Evolutionary conservation across 768 basidiomycete genomes (phyloP), one percentile per base, ranked within the genome.

Genomic region (Tephrocybe rancida): DNA sequence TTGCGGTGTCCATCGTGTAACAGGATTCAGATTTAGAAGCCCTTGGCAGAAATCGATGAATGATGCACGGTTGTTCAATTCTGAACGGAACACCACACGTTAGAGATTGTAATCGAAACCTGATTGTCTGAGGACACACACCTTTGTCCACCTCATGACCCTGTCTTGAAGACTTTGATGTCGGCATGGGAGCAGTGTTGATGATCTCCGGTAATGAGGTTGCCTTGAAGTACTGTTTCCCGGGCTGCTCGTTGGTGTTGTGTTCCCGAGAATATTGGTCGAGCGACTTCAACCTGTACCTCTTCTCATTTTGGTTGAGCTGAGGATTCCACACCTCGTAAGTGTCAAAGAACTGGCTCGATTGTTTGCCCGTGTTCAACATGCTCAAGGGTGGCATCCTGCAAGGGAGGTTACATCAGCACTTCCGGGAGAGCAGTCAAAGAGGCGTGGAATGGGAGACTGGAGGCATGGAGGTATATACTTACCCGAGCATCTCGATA

Each of bases 1-100:
- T 65, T 97, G 94, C 22, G 97, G 96, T 10, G 95, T 88, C 97
- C 97, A 99, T 50, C 97, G 82, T 54, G 92, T 90, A 50, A 96
- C 86, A 16, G 97, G 96, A 65, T 98, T 94, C 73, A 99, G 74
- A 67, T 97, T 88, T 56, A 99, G 79, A 19, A 98, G 78, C 29
- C 97, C 97, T 68, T 91, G 87, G 52, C 95, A 96, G 71, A 99
- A 98, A 73, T 99, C 95, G 71, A 98, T 92, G 73, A 99, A 98
- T 13, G 96, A 90, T 44, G 90, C 82, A 41, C 97, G 84, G 65
- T 95, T 93, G 62, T 94, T 90, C 78, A 95, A 82, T 73, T 98
- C 97, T 97, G 68, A 48, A 26, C 30, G 37, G n/a, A 43, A 50
- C 13, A 25, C 8, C 52, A 52, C 3, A 48, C 27, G 14, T 57